These are phyloP conservation scores for Agrocybe pediades DNA, from an alignment of 768 basidiomycete genomes.

Conservation along the genomic window DNA sequence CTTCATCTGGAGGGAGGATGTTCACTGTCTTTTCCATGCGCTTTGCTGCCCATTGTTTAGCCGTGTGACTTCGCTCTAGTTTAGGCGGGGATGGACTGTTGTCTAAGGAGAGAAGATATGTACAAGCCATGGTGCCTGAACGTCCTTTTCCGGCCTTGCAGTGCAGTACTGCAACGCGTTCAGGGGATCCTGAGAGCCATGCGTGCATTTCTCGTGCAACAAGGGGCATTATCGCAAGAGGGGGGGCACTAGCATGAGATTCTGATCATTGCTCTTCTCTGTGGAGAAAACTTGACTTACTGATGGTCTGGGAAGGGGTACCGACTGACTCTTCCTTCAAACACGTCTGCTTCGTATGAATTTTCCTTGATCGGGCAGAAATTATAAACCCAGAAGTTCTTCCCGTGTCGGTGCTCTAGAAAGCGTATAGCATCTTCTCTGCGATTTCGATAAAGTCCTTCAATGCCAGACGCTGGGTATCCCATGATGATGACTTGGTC, in stretches of 20 bases:
- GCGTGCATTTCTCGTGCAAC: constrained; percentile 71
- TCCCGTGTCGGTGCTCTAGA: constrained; percentile 69
- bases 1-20: constrained; percentile 43
- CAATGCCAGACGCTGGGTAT: constrained; percentile 80
- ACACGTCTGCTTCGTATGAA: constrained; percentile 68
- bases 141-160: constrained; percentile 90
- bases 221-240: constrained; percentile 72
- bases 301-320: constrained; percentile 94
- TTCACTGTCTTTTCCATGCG: constrained; percentile 53
- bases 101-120: constrained; percentile 71
- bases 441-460: constrained; percentile 78
- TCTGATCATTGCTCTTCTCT: background rate
- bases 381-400: constrained; percentile 89
- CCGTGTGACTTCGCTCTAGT: constrained; percentile 45
- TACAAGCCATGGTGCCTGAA: constrained; percentile 84
- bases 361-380: constrained; percentile 85
- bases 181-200: constrained; percentile 68
- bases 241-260: constrained; percentile 64
- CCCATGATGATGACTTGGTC: constrained; percentile 81
- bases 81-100: constrained; percentile 47
- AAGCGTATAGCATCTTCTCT: constrained; percentile 77
- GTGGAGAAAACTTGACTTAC: constrained; percentile 39
- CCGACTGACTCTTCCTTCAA: constrained; percentile 74
- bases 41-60: constrained; percentile 48
- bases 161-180: constrained; percentile 79